Percentiles rank a stretch among this genome's conserved stretches.
phyloP scores from a whole-genome alignment of 495 filamentous ascomycete genomes.

The Polyplosphaeria fusca region DNA sequence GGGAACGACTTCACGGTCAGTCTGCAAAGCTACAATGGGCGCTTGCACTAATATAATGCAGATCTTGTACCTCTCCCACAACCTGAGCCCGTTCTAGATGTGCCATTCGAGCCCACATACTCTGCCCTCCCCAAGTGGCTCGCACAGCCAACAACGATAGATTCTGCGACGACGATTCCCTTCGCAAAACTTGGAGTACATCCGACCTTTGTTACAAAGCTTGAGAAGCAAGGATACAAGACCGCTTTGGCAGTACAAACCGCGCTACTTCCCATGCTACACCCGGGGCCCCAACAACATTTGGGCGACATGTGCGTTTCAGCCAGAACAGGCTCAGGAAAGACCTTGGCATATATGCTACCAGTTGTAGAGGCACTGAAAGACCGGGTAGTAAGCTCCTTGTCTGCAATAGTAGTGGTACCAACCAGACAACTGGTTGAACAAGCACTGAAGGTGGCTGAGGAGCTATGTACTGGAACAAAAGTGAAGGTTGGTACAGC shows the following conservation, averaged over 20 bases:
- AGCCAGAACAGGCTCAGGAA: conserved; percentile 88
- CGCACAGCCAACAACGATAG: conserved; percentile 63
- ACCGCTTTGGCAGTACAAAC: conserved; percentile 85
- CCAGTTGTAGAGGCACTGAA: conserved; percentile 76
- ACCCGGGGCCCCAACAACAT: conserved; percentile 55
- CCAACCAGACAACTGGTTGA: conserved; percentile 86
- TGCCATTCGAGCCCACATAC: conserved; percentile 49
- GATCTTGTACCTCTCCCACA: conserved; percentile 72
- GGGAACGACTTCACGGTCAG: conserved; percentile 19
- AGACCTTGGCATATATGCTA: conserved; percentile 87
- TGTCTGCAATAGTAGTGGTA: conserved; percentile 77
- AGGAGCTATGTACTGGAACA: conserved; percentile 62
- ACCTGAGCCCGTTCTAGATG: conserved; percentile 58
- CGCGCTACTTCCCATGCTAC: conserved; percentile 70
- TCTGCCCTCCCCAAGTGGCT: conserved; percentile 71
- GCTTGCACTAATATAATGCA: conserved; percentile 3
- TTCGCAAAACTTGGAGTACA: conserved; percentile 63
- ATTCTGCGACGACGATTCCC: conserved; percentile 52
- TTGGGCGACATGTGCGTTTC: conserved; percentile 80
- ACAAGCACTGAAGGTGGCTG: conserved; percentile 71
- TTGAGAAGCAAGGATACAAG: conserved; percentile 63
- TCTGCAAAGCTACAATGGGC: conserved; percentile 43
- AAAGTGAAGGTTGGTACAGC: conserved; percentile 74
- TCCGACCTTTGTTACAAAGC: conserved; percentile 53
- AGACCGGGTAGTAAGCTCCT: conserved; percentile 53